A percentile compares a stretch with the other conserved stretches of the same genome.
These are phyloP conservation scores for Zygosaccharomyces bisporus DNA, from an alignment of 805 yeast genomes.

Conservation along the genomic window DNA sequence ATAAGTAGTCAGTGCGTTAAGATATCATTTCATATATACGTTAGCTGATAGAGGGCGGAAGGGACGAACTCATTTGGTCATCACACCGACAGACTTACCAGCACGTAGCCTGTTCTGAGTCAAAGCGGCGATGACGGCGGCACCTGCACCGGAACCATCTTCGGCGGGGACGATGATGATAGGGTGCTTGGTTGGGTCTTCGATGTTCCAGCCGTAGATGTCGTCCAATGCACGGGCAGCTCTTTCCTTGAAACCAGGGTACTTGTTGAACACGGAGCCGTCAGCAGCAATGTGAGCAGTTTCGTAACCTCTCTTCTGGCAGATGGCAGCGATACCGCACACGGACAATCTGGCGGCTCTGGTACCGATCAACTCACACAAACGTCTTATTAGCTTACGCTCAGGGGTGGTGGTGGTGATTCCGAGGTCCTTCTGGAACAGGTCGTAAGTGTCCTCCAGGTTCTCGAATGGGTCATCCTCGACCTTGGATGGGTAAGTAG, in stretches of 20 bases:
- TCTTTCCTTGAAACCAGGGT: conserved; percentile 86
- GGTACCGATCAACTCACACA: conserved; percentile 84
- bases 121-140: conserved; percentile 95
- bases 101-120: conserved; percentile 72
- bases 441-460: conserved; percentile 65
- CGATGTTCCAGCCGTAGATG: conserved; percentile 72
- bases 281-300: conserved; percentile 93
- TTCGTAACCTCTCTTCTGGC: conserved; percentile 74
- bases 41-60: not conserved
- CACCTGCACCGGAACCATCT: conserved; percentile 99
- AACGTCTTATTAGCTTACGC: conserved; percentile 73
- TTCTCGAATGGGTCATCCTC: conserved; percentile 90
- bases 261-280: conserved; percentile 91
- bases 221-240: conserved; percentile 87
- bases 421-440: conserved; percentile 57
- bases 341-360: conserved; percentile 90
- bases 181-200: conserved; percentile 56
- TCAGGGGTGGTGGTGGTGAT: conserved; percentile 70
- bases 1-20: not conserved
- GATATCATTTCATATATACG: conserved; percentile 5
- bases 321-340: conserved; percentile 93
- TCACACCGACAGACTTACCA: conserved; percentile 65
- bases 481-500: conserved; percentile 80
- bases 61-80: conserved; percentile 14
- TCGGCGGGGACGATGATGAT: conserved; percentile 86